These are phyloP conservation scores for Sarcomyxa edulis DNA, from an alignment of 768 basidiomycete genomes.

Conservation along the genomic window DNA sequence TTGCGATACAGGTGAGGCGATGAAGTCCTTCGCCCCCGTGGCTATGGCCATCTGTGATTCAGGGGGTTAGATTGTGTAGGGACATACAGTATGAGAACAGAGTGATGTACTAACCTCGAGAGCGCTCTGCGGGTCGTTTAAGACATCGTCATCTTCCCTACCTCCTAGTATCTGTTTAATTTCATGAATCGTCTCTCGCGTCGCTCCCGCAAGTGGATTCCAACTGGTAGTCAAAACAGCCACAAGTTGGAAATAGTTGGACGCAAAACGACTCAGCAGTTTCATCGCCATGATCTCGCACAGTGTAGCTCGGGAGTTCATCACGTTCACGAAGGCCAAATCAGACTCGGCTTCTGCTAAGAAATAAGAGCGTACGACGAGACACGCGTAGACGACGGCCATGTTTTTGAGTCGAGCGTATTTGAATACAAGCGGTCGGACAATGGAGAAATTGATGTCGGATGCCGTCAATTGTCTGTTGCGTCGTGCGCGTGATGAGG, in stretches of 20 bases:
- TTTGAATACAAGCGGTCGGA: conserved; percentile 72
- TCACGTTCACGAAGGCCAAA: conserved; percentile 73
- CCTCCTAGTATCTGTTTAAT: conserved; percentile 56
- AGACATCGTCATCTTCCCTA: conserved; percentile 42
- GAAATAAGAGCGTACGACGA: conserved; percentile 78
- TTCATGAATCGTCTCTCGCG: conserved; percentile 57
- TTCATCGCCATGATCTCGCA: conserved; percentile 92
- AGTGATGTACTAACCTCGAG: conserved; percentile 80
- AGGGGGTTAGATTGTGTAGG: too few relatives aligned
- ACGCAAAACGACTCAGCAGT: conserved; percentile 68
- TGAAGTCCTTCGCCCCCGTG: conserved; percentile 78
- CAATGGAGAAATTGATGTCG: conserved; percentile 76
- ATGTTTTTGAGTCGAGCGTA: conserved; percentile 76
- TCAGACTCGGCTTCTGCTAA: conserved; percentile 62
- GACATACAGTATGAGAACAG: too few relatives aligned
- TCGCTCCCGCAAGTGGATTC: conserved; percentile 81
- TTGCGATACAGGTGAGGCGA: conserved; percentile 80
- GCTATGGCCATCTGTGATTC: conserved; percentile 75
- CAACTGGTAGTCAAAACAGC: conserved; percentile 78
- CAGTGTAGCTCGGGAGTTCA: conserved; percentile 60
- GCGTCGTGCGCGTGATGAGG: background rate
- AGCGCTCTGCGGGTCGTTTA: conserved; percentile 72
- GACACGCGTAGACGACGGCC: conserved; percentile 69
- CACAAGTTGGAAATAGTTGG: conserved; percentile 69
- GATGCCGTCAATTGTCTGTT: conserved; percentile 75